Evolutionary conservation across 768 basidiomycete genomes (phyloP).

Genomic region (Boletus edulis): DNA sequence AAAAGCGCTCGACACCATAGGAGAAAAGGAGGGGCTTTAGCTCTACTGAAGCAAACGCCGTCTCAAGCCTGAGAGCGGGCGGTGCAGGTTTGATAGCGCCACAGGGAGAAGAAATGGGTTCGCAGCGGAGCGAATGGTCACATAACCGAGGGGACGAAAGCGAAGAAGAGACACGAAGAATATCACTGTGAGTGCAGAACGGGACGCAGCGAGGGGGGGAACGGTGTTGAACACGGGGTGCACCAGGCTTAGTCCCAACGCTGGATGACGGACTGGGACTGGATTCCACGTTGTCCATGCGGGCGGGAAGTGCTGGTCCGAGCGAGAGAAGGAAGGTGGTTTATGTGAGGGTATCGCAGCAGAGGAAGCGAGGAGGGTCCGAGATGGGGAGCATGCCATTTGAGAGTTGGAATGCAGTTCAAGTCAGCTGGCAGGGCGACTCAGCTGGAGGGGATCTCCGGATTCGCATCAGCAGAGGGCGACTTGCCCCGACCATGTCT

Average conservation of each 20-base stretch:
- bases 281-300: background rate
- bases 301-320: background rate
- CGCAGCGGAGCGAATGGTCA: background rate
- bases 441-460: slow-evolving; percentile 10
- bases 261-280: background rate
- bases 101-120: background rate
- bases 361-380: background rate
- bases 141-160: background rate
- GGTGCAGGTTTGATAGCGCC: background rate
- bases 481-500: slow-evolving; percentile 20
- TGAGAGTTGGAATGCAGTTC: slow-evolving; percentile 21
- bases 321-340: background rate
- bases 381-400: slow-evolving; percentile 9
- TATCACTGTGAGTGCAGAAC: background rate
- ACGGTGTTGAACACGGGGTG: background rate
- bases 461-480: slow-evolving; percentile 3
- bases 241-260: background rate
- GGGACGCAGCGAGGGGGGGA: background rate
- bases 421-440: background rate
- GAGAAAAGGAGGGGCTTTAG: slow-evolving; percentile 26
- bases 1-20: slow-evolving; percentile 1
- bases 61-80: background rate
- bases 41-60: background rate
- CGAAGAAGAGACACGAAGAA: background rate
- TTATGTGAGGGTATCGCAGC: background rate